These are phyloP conservation scores for Rhynchosporium agropyri DNA, from an alignment of 2,329 filamentous ascomycete species.

Conservation along the genomic window DNA sequence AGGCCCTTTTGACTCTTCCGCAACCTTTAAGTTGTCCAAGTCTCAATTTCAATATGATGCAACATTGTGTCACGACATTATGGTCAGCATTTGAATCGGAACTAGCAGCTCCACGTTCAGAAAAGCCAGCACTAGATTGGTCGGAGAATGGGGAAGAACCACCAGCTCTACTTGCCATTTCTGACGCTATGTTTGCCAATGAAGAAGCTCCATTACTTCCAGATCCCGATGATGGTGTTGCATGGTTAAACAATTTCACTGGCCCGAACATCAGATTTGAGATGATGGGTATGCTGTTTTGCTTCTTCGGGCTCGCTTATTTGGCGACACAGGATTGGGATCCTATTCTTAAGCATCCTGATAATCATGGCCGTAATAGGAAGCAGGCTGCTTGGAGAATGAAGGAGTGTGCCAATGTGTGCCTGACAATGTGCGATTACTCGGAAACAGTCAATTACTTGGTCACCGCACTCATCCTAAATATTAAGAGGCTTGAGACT, in stretches of 20 bases:
- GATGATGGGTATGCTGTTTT: conserved; percentile 39
- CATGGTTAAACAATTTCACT: conserved; percentile 39
- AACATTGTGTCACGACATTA: conserved; percentile 30
- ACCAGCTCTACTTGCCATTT: conserved; percentile 26
- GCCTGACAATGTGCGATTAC: conserved; percentile 34
- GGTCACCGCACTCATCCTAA: conserved; percentile 26
- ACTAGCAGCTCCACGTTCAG: conserved; percentile 29
- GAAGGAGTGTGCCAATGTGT: conserved; percentile 40
- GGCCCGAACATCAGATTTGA: conserved; percentile 40
- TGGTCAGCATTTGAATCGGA: conserved; percentile 33
- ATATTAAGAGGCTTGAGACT: conserved; percentile 31
- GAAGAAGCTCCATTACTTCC: conserved; percentile 35
- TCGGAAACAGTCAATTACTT: conserved; percentile 30
- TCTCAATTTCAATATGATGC: conserved; percentile 32
- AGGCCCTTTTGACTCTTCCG: conserved; percentile 24
- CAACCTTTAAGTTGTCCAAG: conserved; percentile 19
- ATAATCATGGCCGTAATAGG: conserved; percentile 35
- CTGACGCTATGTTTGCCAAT: conserved; percentile 36
- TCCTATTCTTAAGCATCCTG: conserved; percentile 33
- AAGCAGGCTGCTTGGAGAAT: conserved; percentile 39
- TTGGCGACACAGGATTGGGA: conserved; percentile 36
- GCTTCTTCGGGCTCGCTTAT: conserved; percentile 37
- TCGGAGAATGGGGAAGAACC: conserved; percentile 19
- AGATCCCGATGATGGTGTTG: conserved; percentile 35
- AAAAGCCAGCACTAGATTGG: conserved; percentile 9